phyloP scores from a whole-genome alignment of 2,329 filamentous ascomycete genomes.

The Corynespora cassiicola region DNA sequence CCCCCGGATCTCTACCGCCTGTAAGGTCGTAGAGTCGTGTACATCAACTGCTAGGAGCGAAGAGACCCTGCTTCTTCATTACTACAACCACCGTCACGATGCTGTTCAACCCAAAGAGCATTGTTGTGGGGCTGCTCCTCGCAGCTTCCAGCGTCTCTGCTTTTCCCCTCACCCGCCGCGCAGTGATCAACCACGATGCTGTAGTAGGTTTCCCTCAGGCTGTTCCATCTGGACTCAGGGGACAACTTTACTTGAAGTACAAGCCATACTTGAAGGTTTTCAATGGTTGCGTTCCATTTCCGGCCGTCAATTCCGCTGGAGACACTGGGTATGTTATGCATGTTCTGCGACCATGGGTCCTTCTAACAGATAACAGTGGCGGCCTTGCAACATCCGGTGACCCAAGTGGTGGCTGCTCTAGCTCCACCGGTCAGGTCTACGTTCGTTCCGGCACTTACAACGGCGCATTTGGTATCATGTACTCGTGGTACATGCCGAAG shows the following conservation, averaged over 20 bases:
- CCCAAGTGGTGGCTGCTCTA: conserved; percentile 49
- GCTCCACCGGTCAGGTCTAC: conserved; percentile 59
- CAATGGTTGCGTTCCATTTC: conserved; percentile 69
- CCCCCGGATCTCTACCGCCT: too few relatives aligned
- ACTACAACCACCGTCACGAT: conserved; percentile 23
- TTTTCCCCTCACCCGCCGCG: conserved; percentile 46
- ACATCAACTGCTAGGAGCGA: neutral
- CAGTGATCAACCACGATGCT: conserved; percentile 49
- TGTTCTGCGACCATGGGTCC: neutral
- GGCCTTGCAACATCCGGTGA: conserved; percentile 52
- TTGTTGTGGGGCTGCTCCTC: conserved; percentile 30
- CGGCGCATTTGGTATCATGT: conserved; percentile 57
- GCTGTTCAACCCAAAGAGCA: conserved; percentile 24
- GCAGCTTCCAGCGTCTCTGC: conserved; percentile 26
- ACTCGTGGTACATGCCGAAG: conserved; percentile 61
- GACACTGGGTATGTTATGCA: conserved; percentile 58
- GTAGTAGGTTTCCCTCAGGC: conserved; percentile 63
- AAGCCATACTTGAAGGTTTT: conserved; percentile 63
- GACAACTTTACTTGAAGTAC: conserved; percentile 61
- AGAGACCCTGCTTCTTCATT: neutral
- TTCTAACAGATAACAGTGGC: conserved; percentile 39
- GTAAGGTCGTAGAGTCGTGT: too few relatives aligned
- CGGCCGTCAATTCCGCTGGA: conserved; percentile 64
- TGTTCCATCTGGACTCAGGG: conserved; percentile 56
- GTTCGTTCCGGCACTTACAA: conserved; percentile 52